Base-by-base conservation (phyloP, 306 rosid genomes). In the Castanea crenata region DNA sequence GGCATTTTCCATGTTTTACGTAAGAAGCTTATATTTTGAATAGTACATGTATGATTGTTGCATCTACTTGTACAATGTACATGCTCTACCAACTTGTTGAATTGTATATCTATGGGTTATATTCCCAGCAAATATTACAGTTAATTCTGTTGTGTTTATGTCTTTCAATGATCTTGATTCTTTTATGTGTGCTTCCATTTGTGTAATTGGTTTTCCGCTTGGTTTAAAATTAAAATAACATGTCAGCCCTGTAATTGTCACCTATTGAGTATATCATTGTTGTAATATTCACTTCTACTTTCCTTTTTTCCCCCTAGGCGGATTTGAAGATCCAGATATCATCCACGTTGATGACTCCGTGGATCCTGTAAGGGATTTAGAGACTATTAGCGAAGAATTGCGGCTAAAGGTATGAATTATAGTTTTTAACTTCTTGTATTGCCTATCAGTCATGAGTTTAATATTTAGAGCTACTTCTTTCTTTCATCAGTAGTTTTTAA, bases 311-410 rank as follows among this genome's bases (percentile, higher is more conserved):
- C 38, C 29, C 29, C 72, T 58, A 95, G 99, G 99, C 88, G 99
- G 97, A 76, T 95, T 95, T 90, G 99, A 95, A 81, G 99, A 95
- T 87, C 87, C 98, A 0, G 99, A 95, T 74, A 93, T 95, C 83
- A 91, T 95, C 76, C 99, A 95, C 64, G 98, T 95, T 20, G 99
- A 95, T 82, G 99, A 95, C 77, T 18, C 90, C 46, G 91, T 95
- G 85, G 99, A 95, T 79, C 99, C 99, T 71, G 99, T 95, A 81
- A 90, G 99, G 83, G 99, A 95, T 86, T 88, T 95, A 74, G 99
- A 95, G 80, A 55, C 85, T 85, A 95, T 95, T 64, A 83, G 92
- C 69, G 97, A 87, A 83, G 99, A 95, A 55, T 84, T 95, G 71
- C 88, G 99, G 69, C 81, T 95, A 76, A 95, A 95, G 97, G 99